Evolutionary conservation across 768 basidiomycete species (phyloP).

Genomic region (Trametes cubensis): DNA sequence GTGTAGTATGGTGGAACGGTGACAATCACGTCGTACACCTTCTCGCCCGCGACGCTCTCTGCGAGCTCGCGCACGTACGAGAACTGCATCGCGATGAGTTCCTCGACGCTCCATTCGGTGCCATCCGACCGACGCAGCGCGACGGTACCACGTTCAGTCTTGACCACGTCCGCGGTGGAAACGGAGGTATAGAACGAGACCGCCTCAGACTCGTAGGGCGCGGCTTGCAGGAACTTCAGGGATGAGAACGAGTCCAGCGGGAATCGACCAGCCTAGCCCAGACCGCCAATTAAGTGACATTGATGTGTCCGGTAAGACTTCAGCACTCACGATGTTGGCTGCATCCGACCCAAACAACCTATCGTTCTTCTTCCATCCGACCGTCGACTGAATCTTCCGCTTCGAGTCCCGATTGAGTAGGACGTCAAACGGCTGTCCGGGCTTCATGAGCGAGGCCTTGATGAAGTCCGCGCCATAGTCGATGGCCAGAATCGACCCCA

Average conservation of each 20-base stretch:
- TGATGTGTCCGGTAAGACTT: background rate
- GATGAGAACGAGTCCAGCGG: slow-evolving; percentile 86
- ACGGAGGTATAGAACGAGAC: slow-evolving; percentile 52
- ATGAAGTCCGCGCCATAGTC: slow-evolving; percentile 99
- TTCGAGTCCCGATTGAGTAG: slow-evolving; percentile 96
- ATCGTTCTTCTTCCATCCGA: slow-evolving; percentile 91
- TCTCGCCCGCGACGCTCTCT: slow-evolving; percentile 72
- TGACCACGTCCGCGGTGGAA: slow-evolving; percentile 37
- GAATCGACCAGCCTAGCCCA: slow-evolving; percentile 81
- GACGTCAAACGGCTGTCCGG: slow-evolving; percentile 80
- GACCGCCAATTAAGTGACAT: background rate
- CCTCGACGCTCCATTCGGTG: slow-evolving; percentile 80
- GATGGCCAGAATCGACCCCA: slow-evolving; percentile 86
- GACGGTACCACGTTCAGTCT: slow-evolving; percentile 63
- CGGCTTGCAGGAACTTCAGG: slow-evolving; percentile 82
- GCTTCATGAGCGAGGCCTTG: slow-evolving; percentile 75
- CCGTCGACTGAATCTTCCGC: slow-evolving; percentile 87
- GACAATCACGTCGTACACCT: slow-evolving; percentile 81
- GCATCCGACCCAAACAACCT: slow-evolving; percentile 90
- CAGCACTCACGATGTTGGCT: slow-evolving; percentile 72
- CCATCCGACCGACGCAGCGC: slow-evolving; percentile 62
- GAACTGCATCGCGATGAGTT: slow-evolving; percentile 93
- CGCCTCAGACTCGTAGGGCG: slow-evolving; percentile 58
- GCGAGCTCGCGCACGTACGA: slow-evolving; percentile 89
- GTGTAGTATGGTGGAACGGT: slow-evolving; percentile 91